Base-by-base conservation (phyloP, 202 grass and related monocot species). In the Panicum hallii region DNA sequence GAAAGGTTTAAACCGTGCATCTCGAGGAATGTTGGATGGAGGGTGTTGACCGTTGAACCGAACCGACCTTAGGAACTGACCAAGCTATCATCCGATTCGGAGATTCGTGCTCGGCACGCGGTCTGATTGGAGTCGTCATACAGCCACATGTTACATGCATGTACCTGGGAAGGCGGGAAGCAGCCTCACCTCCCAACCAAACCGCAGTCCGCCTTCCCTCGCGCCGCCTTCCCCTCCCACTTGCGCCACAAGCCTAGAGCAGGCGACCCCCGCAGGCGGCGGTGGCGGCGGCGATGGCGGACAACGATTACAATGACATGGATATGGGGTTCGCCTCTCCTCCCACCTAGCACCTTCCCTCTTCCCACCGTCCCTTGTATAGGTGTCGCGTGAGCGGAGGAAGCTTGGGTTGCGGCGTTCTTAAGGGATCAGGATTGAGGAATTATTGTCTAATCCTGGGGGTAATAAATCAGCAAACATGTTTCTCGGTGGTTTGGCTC, bases 251-350 rank as follows among this genome's bases (percentile, higher is more conserved):
- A 34, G 34, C 73, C 74, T 60, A 47, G 62, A 15, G 5, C 32
- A 14, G 49, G 75, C 56, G 56, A 65, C 2, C 47, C 8, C 5
- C n/a, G n/a, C n/a, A n/a, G 7, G 36, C 34, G 46, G 44, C n/a
- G n/a, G n/a, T 26, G 26, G 52, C 42, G 74, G 74, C 75, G 54
- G 76, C 22, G 44, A 89, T 89, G 87, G 87, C 87, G 68, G 87
- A 89, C 4, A 82, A 89, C 9, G 87, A 89, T 3, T 84, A 80
- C 76, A 84, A 84, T 60, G 82, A 89, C 4, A 7, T 80, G 42
- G 87, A 84, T 40, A 42, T 80, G 75, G 87, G 81, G 87, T 89
- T 43, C 14, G 81, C 16, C 49, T 67, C 81, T 57, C 13, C 6
- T 7, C 40, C 74, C 43, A 9, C 67, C 38, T 65, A 2, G 5